phyloP scores from a whole-genome alignment of 768 basidiomycete species.

The Mycena rebaudengoi region DNA sequence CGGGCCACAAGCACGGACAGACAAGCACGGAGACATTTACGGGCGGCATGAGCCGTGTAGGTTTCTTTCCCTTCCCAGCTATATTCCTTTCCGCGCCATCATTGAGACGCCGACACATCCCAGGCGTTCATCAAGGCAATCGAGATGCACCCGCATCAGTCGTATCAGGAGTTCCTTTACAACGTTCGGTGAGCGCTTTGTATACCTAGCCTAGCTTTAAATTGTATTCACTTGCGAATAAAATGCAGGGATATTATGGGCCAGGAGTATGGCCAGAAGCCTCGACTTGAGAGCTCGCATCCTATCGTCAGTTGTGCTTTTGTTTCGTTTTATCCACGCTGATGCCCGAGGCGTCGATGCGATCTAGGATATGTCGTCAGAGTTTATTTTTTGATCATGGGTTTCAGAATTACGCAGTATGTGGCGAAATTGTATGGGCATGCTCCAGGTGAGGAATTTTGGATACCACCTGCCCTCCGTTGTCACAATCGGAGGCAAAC shows the following conservation, averaged over 20 bases:
- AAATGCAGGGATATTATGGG: slow-evolving; percentile 57
- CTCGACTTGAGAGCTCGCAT: slow-evolving; percentile 79
- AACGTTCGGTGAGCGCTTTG: slow-evolving; percentile 56
- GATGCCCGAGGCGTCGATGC: no score
- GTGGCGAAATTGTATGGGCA: no score
- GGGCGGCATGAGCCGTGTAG: slow-evolving; percentile 70
- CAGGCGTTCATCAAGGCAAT: slow-evolving; percentile 68
- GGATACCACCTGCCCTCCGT: no score
- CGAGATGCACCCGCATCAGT: slow-evolving; percentile 63
- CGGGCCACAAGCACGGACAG: slow-evolving; percentile 75
- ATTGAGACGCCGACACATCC: not conserved
- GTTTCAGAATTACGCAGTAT: no score
- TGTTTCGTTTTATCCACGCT: not conserved
- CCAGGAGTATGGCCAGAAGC: slow-evolving; percentile 72
- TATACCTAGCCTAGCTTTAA: not conserved
- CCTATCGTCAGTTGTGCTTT: slow-evolving; percentile 54
- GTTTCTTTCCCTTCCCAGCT: slow-evolving; percentile 38
- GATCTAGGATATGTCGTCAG: slow-evolving; percentile 12
- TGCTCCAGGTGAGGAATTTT: no score
- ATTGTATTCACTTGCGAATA: not conserved
- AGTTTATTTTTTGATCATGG: slow-evolving; percentile 16
- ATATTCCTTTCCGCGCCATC: no score
- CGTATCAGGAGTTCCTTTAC: slow-evolving; percentile 69
- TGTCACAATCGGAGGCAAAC: no score
- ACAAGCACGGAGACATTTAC: slow-evolving; percentile 78